A percentile compares a stretch with the other conserved stretches of the same genome.
These are phyloP conservation scores for Rubroboletus pulcherrimus DNA, from an alignment of 768 basidiomycete species.

Conservation along the genomic window DNA sequence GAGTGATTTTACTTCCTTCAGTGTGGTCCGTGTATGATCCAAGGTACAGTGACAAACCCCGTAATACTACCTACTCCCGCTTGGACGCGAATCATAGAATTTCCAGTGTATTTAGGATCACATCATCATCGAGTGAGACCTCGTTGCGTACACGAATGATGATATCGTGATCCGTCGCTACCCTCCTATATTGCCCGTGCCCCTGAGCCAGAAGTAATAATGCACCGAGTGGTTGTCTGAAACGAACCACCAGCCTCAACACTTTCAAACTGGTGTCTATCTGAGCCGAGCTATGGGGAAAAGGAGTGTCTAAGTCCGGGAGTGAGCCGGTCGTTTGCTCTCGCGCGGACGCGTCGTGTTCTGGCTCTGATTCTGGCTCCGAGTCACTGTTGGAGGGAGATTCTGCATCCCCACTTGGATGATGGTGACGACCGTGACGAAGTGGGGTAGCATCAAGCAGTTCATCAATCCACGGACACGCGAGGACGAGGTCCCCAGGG, in stretches of 20 bases:
- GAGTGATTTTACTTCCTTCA: no score
- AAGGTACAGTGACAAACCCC: not conserved
- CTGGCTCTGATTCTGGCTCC: not conserved
- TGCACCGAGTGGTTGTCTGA: slow-evolving; percentile 13
- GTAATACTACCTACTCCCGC: not conserved
- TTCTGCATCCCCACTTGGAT: not conserved
- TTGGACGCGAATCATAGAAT: not conserved
- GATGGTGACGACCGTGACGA: not conserved
- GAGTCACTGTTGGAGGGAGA: not conserved
- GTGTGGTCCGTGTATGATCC: no score
- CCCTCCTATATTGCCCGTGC: slow-evolving; percentile 10
- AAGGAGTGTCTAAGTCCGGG: not conserved
- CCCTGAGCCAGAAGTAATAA: slow-evolving; percentile 8
- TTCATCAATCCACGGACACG: slow-evolving; percentile 19
- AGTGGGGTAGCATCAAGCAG: not conserved
- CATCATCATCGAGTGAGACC: slow-evolving; percentile 2
- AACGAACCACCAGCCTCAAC: slow-evolving; percentile 6
- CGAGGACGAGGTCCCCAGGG: slow-evolving; percentile 10
- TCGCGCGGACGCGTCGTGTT: not conserved
- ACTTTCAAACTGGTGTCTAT: not conserved
- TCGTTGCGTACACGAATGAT: slow-evolving; percentile 4
- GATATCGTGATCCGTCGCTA: slow-evolving; percentile 12
- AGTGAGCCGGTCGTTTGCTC: no score
- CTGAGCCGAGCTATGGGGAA: not conserved
- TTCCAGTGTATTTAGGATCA: slow-evolving; percentile 6